Evolutionary conservation across 2,329 filamentous ascomycete species (phyloP), one percentile per base, ranked within the genome.

Genomic region (Penicillium brasilianum): DNA sequence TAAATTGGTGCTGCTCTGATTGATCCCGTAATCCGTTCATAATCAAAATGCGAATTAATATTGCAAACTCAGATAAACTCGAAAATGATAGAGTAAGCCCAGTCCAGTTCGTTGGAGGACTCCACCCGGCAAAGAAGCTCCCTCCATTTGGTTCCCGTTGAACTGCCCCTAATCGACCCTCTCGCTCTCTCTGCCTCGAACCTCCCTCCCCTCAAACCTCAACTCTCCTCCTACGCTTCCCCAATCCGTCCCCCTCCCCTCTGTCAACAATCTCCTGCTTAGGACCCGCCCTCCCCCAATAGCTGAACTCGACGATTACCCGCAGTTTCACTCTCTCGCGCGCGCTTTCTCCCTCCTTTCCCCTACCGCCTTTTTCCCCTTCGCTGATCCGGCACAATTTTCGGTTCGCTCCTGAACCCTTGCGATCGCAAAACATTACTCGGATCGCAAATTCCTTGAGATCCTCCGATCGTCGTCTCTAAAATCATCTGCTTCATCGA

Each of bases 401-500:
- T 43, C 58, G 57, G 52, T 34, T 58, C 57, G n/a, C 61, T 58
- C 60, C 57, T 66, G 61, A 57, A 63, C 48, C 52, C 62, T 58
- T 63, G 54, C 62, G 53, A 65, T 64, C 53, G 59, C 59, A 66
- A 61, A 51, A 34, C 62, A 64, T 60, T 30, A 30, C 25, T 30
- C 44, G 44, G 44, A 48, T 48, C 44, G 25, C 25, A 8, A 30
- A 30, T 25, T 25, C 43, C 44, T 63, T 34, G 62, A 34, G 53
- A 55, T 55, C 39, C 54, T 60, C 62, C 60, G 55, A 55, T 58
- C 60, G 53, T 64, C 55, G 43, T 36, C 55, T 10, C 58, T 50
- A 50, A 5, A 18, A 32, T 34, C 53, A 39, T 55, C 48, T 30
- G 18, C 62, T 39, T 56, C 61, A 44, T 64, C 48, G 30, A 25